These are phyloP conservation scores for Haplographium delicatum DNA, from an alignment of 495 filamentous ascomycete genomes.

Conservation along the genomic window DNA sequence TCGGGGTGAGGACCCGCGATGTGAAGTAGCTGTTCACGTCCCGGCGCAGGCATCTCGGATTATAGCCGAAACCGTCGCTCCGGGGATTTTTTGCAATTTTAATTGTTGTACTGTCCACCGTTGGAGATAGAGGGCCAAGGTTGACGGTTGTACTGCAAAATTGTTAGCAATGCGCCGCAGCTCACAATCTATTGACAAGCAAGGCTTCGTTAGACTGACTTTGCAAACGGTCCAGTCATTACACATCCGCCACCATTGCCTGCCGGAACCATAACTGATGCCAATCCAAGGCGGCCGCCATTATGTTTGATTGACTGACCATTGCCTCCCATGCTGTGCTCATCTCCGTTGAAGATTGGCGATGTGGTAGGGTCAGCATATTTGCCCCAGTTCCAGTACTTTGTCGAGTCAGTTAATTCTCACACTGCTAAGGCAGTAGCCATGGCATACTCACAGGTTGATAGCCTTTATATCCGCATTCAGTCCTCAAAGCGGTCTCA, in stretches of 20 bases:
- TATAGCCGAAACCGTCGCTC: conserved; percentile 29
- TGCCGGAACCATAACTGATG: conserved; percentile 19
- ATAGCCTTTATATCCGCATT: conserved; percentile 63
- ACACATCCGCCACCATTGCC: conserved; percentile 63
- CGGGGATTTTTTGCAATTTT: not conserved
- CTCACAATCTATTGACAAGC: no score
- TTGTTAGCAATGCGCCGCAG: no score
- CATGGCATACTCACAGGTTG: no score
- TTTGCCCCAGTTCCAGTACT: conserved; percentile 49
- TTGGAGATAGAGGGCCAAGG: conserved; percentile 51
- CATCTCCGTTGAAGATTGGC: conserved; percentile 36
- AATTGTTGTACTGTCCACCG: no score
- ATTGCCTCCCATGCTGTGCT: no score
- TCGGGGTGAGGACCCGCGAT: conserved; percentile 30
- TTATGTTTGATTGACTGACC: no score
- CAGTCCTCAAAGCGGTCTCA: conserved; percentile 60
- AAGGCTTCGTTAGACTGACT: no score
- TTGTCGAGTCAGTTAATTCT: no score
- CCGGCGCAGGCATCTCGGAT: conserved; percentile 62
- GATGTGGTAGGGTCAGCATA: conserved; percentile 45
- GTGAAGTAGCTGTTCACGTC: conserved; percentile 38
- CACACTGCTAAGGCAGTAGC: no score
- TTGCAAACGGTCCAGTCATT: conserved; percentile 53
- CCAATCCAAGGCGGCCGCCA: conserved; percentile 18
- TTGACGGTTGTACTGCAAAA: conserved; percentile 41